Evolutionary conservation across 805 yeast genomes (phyloP).

Genomic region (Cyberlindnera maritima): DNA sequence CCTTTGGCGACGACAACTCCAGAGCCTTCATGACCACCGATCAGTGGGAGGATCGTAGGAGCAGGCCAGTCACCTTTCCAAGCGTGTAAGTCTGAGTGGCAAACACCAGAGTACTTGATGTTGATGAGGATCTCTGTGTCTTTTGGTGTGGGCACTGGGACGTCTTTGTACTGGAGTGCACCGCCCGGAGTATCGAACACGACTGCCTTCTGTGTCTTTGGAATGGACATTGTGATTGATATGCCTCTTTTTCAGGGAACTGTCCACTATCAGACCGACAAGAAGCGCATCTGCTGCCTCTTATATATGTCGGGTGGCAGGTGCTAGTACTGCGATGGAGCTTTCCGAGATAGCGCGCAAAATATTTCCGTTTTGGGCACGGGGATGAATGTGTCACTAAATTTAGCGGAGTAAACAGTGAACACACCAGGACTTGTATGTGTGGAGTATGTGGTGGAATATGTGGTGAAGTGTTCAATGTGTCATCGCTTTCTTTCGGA

Average conservation of each 20-base stretch:
- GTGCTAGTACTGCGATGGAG: too few species aligned
- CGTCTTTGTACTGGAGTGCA: conserved; percentile 42
- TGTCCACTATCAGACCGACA: too few species aligned
- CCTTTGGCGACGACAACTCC: conserved; percentile 66
- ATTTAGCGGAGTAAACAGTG: too few species aligned
- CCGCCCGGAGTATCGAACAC: conserved; percentile 48
- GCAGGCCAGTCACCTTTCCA: conserved; percentile 57
- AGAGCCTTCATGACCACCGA: conserved; percentile 75
- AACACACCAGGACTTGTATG: too few species aligned
- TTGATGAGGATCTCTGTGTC: conserved; percentile 53
- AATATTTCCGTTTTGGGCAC: background rate
- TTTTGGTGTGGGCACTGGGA: conserved; percentile 53
- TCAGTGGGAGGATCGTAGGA: conserved; percentile 52
- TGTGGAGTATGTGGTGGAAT: too few species aligned
- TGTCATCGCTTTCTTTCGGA: too few species aligned
- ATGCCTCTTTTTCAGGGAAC: too few species aligned
- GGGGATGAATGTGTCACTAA: background rate
- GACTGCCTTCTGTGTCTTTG: conserved; percentile 48
- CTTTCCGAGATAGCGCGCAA: background rate
- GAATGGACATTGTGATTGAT: conserved; percentile 19
- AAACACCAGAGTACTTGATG: conserved; percentile 62
- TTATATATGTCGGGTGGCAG: too few species aligned
- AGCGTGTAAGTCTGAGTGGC: conserved; percentile 63
- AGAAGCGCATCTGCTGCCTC: background rate
- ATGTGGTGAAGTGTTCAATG: too few species aligned